Base-by-base conservation (phyloP, 1,284 basidiomycete species). In the Meripilus lineatus region DNA sequence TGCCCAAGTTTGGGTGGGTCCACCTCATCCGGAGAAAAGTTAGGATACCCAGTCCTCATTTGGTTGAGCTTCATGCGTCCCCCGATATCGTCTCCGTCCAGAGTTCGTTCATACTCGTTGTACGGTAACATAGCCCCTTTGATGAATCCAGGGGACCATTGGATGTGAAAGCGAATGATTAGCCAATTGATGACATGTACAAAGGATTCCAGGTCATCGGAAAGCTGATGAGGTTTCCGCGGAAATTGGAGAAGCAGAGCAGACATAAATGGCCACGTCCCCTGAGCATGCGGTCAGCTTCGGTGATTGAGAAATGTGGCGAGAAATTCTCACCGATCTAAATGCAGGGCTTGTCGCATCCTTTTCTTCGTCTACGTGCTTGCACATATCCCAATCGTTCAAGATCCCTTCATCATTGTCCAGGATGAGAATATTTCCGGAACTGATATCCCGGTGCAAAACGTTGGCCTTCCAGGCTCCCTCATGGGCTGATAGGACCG, bases 391-490 rank as follows among this genome's bases (percentile, higher is more conserved):
- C 25, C 39, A 30, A 13, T 32, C 26, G 24, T 32, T n/a, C 13
- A 40, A 25, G 15, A 26, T n/a, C 14, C 39, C 30, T 20, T 30
- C 28, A 10, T 8, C 10, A 30, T 30, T 7, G 8, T 24, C 7
- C 5, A 33, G 10, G 40, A 38, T 44, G 7, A 47, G 23, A 21
- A 42, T 32, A 38, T 38, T 44, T n/a, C 25, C 22, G 17, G 33
- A 25, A 20, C 32, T 48, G 42, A 48, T n/a, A 33, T 48, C 32
- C 28, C 38, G 17, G 17, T 48, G 26, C 20, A 39, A 15, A 21
- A 45, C 32, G 5, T 15, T 10, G 5, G 42, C 35, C 21, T 18
- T 21, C 24, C 40, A 32, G 13, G 38, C 38, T 7, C n/a, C 8
- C 18, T 18, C 13, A 42, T 14, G 25, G 34, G 17, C 28, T n/a